phyloP scores from a whole-genome alignment of 2,329 filamentous ascomycete genomes.

The Phialocephala subalpina region DNA sequence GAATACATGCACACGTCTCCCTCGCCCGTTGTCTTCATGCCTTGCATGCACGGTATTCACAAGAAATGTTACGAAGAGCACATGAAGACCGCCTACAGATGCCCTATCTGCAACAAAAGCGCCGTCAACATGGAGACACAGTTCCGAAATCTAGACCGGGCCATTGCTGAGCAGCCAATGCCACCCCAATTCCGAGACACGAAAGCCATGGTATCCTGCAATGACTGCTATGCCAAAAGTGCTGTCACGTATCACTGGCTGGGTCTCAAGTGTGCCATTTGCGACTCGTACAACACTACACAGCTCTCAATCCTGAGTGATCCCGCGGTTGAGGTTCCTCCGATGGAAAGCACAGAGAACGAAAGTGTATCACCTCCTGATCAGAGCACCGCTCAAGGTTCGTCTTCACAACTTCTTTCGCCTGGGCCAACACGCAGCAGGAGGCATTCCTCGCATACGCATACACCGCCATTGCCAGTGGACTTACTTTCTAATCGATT shows the following conservation, averaged over 20 bases:
- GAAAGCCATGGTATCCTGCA: constrained; percentile 86
- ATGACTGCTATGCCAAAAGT: constrained; percentile 91
- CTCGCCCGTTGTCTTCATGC: constrained; percentile 89
- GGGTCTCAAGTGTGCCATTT: constrained; percentile 85
- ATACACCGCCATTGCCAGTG: constrained; percentile 21
- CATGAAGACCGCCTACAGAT: constrained; percentile 91
- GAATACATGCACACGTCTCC: constrained; percentile 97
- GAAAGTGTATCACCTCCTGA: constrained; percentile 30
- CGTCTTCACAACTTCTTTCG: constrained; percentile 19
- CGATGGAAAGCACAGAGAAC: constrained; percentile 34
- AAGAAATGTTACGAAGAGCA: constrained; percentile 87
- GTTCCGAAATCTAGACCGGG: constrained; percentile 88
- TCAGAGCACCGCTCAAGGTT: constrained; percentile 28
- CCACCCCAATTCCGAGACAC: constrained; percentile 82
- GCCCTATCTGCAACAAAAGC: constrained; percentile 94
- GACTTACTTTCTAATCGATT: constrained; percentile 30
- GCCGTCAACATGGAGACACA: constrained; percentile 97
- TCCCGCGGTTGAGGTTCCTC: constrained; percentile 39
- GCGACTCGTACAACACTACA: constrained; percentile 74
- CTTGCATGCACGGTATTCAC: constrained; percentile 96
- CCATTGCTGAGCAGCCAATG: constrained; percentile 92
- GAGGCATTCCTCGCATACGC: constrained; percentile 42
- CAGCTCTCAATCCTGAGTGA: constrained; percentile 67
- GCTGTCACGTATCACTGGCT: constrained; percentile 94
- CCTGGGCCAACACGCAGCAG: constrained; percentile 34